Percentiles rank a stretch among this genome's conserved stretches.
Evolutionary conservation across 768 basidiomycete genomes (phyloP).

Genomic region (Mycena olivaceomarginata): DNA sequence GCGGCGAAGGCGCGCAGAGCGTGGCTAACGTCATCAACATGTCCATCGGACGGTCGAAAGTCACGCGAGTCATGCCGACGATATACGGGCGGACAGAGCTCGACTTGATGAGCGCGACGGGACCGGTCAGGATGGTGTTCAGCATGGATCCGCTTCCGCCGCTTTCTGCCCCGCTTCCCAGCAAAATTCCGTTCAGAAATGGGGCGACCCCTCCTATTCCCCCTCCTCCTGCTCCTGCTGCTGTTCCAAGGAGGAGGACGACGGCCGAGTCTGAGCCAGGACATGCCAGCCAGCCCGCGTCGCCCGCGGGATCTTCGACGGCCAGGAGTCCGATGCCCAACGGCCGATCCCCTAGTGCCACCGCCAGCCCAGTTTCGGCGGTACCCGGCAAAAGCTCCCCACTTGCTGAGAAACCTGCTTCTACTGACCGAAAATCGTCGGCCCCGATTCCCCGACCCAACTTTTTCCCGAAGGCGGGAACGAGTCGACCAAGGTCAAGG

Average conservation of each 20-base stretch:
- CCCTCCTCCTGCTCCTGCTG: constrained; percentile 9
- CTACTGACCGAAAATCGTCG: constrained; percentile 28
- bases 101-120: constrained; percentile 63
- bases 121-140: constrained; percentile 69
- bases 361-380: constrained; percentile 23
- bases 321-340: constrained; percentile 8
- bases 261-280: constrained; percentile 24
- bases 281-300: constrained; percentile 15
- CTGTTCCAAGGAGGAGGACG: constrained; percentile 24
- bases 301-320: constrained; percentile 15
- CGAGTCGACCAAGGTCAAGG: constrained; percentile 78
- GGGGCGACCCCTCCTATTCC: constrained; percentile 22
- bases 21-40: constrained; percentile 41
- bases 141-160: constrained; percentile 63
- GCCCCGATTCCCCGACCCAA: constrained; percentile 73
- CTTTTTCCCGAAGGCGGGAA: constrained; percentile 75
- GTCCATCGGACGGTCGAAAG: constrained; percentile 41
- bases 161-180: constrained; percentile 41
- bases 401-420: constrained; percentile 29
- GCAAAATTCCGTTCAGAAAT: constrained; percentile 43
- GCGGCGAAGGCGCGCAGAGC: constrained; percentile 38
- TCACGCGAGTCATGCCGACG: constrained; percentile 53
- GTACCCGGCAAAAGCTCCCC: constrained; percentile 36
- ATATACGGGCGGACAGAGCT: constrained; percentile 66
- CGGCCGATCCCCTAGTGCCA: constrained; percentile 15